A percentile compares a stretch with the other conserved stretches of the same genome.
These are phyloP conservation scores for Mycocentrospora acerina DNA, from an alignment of 2,329 filamentous ascomycete genomes.

Conservation along the genomic window DNA sequence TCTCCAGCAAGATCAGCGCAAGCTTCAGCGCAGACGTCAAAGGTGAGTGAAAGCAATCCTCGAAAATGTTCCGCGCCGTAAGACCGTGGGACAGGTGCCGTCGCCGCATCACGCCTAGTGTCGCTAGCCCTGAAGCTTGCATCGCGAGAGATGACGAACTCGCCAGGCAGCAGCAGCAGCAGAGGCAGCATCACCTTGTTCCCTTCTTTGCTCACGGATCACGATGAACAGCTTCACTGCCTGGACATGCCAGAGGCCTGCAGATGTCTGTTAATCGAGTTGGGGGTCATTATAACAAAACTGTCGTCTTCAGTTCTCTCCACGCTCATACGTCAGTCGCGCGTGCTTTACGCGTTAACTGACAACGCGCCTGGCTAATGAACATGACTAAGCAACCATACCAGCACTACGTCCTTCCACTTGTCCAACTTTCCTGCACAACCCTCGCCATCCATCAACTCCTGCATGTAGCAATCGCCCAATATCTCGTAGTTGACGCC, in stretches of 20 bases:
- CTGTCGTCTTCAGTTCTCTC: too few relatives aligned
- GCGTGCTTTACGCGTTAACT: too few relatives aligned
- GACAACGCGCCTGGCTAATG: too few relatives aligned
- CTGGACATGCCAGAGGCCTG: too few relatives aligned
- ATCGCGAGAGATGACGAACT: background rate
- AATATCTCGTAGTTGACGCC: constrained; percentile 5
- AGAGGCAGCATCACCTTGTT: too few relatives aligned
- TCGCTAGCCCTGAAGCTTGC: constrained; percentile 7
- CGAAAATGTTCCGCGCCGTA: constrained; percentile 17
- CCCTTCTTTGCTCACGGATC: too few relatives aligned
- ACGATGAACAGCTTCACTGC: too few relatives aligned
- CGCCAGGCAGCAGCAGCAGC: too few relatives aligned
- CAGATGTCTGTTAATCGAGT: too few relatives aligned
- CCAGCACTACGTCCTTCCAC: background rate
- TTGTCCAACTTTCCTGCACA: background rate
- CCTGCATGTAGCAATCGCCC: constrained; percentile 11
- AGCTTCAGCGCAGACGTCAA: constrained; percentile 12
- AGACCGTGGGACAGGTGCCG: constrained; percentile 18
- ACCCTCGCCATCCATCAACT: constrained; percentile 2
- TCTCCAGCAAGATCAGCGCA: constrained; percentile 10
- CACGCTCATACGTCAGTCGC: too few relatives aligned
- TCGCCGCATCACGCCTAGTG: constrained; percentile 1
- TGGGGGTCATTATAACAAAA: too few relatives aligned
- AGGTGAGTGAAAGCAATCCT: constrained; percentile 15
- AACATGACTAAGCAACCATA: too few relatives aligned